Evolutionary conservation across 1,139 yeast species (phyloP), one percentile per base, ranked within the genome.

Genomic region (Yamadazyma triangularis): DNA sequence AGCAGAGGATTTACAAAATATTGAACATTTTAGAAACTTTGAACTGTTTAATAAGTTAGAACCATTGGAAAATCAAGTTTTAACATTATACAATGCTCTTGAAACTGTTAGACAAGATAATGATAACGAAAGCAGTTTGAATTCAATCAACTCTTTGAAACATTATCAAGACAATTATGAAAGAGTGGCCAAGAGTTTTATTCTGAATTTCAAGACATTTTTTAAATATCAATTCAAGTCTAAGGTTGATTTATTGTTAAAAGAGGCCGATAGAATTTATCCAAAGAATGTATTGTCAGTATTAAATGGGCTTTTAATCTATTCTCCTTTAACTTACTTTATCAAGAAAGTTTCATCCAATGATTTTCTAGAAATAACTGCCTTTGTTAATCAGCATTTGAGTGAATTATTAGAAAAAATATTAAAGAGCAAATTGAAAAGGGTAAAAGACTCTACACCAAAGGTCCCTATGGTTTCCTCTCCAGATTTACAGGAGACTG

Each of bases 121-220:
- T 34, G 51, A 50, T 11, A 55, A 53, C 13, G 56, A 54, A 12
- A 56, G 59, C 12, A n/a, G 26, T 18, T 54, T 84, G 39, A 79
- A 85, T 27, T 66, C 74, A 10, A 82, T 87, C 87, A 67, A 68
- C 39, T 95, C 95, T 0, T 62, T 87, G 38, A 72, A 69, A 40
- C 91, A 85, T 47, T 80, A 83, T 48, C 72, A 78, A 34, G 61
- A 65, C 11, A 68, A 66, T 9, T 86, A 82, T 47, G 85, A 81
- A 43, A 53, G 60, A 20, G 79, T 79, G 1, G 70, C 83, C 1
- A 46, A 54, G 1, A 59, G 63, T 6, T 84, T 87, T 47, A 57
- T 77, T 25, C 46, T 51, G 8, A 70, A 73, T 38, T 71, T 81
- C 41, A 67, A 57, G 21, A 42, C 40, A 2, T 79, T 71, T 32